phyloP scores from a whole-genome alignment of 805 yeast genomes.

The Grigorovia jiainica region DNA sequence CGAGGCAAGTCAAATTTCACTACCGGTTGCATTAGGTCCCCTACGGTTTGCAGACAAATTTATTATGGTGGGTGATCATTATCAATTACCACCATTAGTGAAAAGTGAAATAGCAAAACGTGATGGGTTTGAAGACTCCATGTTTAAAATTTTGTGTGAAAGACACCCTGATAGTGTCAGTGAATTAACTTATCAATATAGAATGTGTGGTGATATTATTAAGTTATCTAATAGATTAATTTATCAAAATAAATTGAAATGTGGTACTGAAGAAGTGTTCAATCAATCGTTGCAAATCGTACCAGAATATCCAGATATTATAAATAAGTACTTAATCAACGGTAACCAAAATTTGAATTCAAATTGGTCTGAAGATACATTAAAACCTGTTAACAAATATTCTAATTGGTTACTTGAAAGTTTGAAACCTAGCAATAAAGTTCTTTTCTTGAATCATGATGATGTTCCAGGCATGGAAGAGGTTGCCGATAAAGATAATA shows the following conservation, averaged over 20 bases:
- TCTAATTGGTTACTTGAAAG: conserved; percentile 49
- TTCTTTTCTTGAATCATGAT: conserved; percentile 77
- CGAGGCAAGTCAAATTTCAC: conserved; percentile 91
- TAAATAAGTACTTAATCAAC: neutral
- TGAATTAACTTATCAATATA: conserved; percentile 71
- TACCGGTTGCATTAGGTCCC: conserved; percentile 90
- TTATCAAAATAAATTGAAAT: conserved; percentile 63
- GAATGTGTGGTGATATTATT: conserved; percentile 92
- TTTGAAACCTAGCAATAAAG: conserved; percentile 47
- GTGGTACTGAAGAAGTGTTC: conserved; percentile 64
- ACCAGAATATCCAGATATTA: conserved; percentile 25
- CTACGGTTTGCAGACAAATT: conserved; percentile 67
- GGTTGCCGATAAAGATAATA: conserved; percentile 60
- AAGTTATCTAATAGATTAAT: conserved; percentile 67
- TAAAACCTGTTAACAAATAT: neutral
- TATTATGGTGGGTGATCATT: conserved; percentile 92
- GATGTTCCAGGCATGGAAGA: conserved; percentile 35
- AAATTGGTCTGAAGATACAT: too few species aligned
- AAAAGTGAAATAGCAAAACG: conserved; percentile 52
- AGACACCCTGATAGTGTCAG: conserved; percentile 65
- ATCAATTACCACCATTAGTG: conserved; percentile 85
- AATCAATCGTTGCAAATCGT: conserved; percentile 41
- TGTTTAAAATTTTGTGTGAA: conserved; percentile 69
- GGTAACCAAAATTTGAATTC: too few species aligned
- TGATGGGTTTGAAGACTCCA: conserved; percentile 53